Evolutionary conservation across 345 rosid species (phyloP), one percentile per base, ranked within the genome.

Genomic region (Heritiera littoralis): DNA sequence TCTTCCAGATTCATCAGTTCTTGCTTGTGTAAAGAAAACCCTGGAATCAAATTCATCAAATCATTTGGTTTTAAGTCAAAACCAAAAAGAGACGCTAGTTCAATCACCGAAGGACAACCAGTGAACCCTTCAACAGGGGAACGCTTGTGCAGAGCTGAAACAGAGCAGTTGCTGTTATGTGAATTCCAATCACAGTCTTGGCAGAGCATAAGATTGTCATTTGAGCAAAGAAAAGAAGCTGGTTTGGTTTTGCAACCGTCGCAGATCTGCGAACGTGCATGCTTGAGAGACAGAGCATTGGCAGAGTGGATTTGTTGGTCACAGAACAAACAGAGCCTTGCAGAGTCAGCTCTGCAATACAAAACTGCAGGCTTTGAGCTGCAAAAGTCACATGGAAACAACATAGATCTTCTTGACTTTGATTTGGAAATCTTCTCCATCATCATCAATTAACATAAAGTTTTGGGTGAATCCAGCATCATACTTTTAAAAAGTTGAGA

Each of bases 251-350:
- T 38, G 81, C 94, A 90, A 61, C 82, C 87, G 65, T 92, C 95
- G 60, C 99, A 95, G 96, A 95, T 95, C 98, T 89, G 98, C 0
- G 97, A 93, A 13, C 99, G 93, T 46, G 86, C 41, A 86, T 95
- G 99, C 80, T 92, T 95, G 64, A 81, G 86, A 3, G 98, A 91
- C 6, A 93, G 84, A 3, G 85, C 86, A 80, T 95, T 95, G 12
- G 98, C 97, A 11, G 94, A 88, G 89, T 92, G 98, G 48, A 95
- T 98, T 40, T 88, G 98, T 67, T 89, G 97, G 77, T 95, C 98
- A 65, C 99, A 93, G 77, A 85, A 88, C 63, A 95, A 80, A 59
- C 98, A 93, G 1, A 95, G 94, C 89, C 87, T 91, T 14, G 99
- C 99, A 23, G 90, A 81, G 83, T 95, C 97, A 4, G 97, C 96